Evolutionary conservation across 176 grass and related monocot species (phyloP).

Genomic region (Stipa capillata): DNA sequence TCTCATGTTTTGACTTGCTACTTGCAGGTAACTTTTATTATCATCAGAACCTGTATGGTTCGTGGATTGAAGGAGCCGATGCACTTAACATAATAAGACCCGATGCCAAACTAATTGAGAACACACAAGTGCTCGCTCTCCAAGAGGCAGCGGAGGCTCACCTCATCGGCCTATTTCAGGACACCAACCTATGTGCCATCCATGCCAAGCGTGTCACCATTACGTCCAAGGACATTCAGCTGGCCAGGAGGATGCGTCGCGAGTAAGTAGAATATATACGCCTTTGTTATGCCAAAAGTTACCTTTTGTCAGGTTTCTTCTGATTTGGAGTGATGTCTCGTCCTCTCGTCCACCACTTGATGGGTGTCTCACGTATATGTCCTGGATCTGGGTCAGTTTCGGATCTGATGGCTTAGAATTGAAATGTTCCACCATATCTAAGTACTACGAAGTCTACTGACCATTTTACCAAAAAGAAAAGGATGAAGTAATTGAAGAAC

Average conservation of each 20-base stretch:
- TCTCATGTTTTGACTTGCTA: too few species aligned
- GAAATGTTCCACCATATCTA: not conserved
- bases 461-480: not conserved
- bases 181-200: too few species aligned
- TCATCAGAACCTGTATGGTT: too few species aligned
- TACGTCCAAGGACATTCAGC: constrained; percentile 49
- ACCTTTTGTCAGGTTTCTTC: too few species aligned
- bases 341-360: not conserved
- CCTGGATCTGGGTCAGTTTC: not conserved
- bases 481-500: not conserved
- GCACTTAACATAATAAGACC: too few species aligned
- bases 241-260: constrained; percentile 32
- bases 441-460: not conserved
- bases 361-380: not conserved
- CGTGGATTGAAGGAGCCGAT: too few species aligned
- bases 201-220: too few species aligned
- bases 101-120: too few species aligned
- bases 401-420: not conserved
- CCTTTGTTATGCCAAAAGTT: not conserved
- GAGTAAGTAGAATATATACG: not conserved
- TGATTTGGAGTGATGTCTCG: not conserved
- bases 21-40: too few species aligned
- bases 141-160: constrained; percentile 39
- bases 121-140: too few species aligned
- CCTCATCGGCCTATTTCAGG: constrained; percentile 37